phyloP scores from a whole-genome alignment of 2,329 filamentous ascomycete genomes.

The Mycogone perniciosa region DNA sequence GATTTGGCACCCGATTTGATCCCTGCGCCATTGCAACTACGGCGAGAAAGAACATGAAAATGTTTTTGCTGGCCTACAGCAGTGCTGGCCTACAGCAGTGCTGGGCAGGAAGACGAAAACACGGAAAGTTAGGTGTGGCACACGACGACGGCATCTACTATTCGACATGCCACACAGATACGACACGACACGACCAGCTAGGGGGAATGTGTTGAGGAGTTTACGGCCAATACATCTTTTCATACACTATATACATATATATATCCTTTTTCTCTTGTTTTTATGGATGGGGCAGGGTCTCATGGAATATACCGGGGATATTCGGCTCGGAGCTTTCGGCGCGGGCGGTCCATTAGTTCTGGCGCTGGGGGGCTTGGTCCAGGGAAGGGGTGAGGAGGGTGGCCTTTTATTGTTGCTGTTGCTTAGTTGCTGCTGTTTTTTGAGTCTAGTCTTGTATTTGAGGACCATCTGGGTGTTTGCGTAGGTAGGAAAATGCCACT shows the following conservation, averaged over 20 bases:
- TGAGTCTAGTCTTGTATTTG: too few relatives aligned
- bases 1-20: constrained; percentile 29
- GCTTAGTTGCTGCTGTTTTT: too few relatives aligned
- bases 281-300: too few relatives aligned
- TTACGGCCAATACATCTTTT: neutral
- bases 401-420: neutral
- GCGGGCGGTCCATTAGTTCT: neutral
- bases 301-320: neutral
- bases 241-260: neutral
- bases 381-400: neutral
- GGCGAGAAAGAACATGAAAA: constrained; percentile 18
- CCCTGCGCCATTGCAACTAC: constrained; percentile 28
- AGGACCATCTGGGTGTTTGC: neutral
- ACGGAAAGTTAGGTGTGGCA: neutral
- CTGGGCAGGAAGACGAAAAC: neutral
- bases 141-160: neutral
- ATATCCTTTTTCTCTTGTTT: neutral
- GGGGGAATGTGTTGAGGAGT: neutral
- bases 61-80: neutral
- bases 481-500: constrained; percentile 2
- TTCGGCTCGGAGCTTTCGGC: neutral
- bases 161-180: neutral
- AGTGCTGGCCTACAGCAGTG: neutral
- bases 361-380: neutral
- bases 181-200: neutral